Conservation (phyloP, 2,329 filamentous ascomycete genomes). For the Chaetomiaceae sp. region DNA sequence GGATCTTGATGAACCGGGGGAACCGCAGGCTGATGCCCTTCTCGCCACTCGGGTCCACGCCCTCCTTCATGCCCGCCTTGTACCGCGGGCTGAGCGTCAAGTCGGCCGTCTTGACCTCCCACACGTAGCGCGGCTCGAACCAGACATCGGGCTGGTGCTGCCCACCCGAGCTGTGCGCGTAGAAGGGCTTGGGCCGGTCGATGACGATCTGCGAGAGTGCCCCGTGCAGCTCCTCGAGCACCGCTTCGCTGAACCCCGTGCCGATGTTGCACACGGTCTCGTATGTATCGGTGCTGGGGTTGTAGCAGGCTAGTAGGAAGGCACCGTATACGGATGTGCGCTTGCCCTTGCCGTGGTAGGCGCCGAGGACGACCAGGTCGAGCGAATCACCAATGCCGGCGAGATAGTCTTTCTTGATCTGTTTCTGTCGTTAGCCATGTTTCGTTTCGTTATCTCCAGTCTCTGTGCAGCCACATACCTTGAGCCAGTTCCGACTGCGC, state of each 20-base stretch:
- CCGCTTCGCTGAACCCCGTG: constrained; percentile 91
- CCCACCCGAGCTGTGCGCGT: constrained; percentile 73
- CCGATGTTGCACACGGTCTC: constrained; percentile 98
- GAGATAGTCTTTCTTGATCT: constrained; percentile 98
- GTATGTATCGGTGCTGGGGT: constrained; percentile 71
- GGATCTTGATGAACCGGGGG: constrained; percentile 82
- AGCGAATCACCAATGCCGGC: constrained; percentile 90
- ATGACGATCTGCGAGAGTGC: constrained; percentile 74
- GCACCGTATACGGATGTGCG: constrained; percentile 93
- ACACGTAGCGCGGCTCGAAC: constrained; percentile 92
- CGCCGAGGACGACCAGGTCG: constrained; percentile 90
- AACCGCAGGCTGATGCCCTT: constrained; percentile 86
- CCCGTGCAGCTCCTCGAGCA: constrained; percentile 80
- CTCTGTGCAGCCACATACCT: constrained; percentile 48
- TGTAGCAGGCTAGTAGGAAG: constrained; percentile 93
- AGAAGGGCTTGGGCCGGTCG: constrained; percentile 89
- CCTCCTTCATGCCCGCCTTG: constrained; percentile 80
- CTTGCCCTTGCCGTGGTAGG: constrained; percentile 92
- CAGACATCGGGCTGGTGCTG: constrained; percentile 98
- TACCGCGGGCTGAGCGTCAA: constrained; percentile 89
- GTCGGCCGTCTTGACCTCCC: constrained; percentile 97
- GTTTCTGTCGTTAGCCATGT: constrained; percentile 22
- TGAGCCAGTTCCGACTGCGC: constrained; percentile 96
- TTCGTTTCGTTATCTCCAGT: not conserved
- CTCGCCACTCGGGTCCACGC: constrained; percentile 64